These are phyloP conservation scores for Phytophthora hybrid DNA, from an alignment of 352 stramenopile genomes.

Conservation along the genomic window DNA sequence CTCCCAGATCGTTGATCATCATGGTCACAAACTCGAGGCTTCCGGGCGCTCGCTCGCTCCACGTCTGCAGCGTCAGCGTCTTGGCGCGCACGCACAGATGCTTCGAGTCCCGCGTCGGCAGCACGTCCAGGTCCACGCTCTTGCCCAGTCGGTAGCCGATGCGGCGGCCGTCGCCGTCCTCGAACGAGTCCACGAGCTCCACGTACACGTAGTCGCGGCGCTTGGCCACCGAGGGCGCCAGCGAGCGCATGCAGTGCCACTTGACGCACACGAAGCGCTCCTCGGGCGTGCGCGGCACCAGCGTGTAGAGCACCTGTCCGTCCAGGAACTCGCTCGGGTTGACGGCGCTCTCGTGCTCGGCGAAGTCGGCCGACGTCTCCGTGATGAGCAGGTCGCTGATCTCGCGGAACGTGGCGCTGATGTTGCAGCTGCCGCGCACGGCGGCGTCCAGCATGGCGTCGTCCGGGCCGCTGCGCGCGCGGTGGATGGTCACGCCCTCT, in stretches of 20 bases:
- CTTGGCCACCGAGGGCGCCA: constrained; percentile 77
- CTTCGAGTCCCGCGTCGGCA: constrained; percentile 53
- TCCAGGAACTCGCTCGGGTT: constrained; percentile 84
- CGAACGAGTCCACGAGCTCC: constrained; percentile 84
- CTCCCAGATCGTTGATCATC: constrained; percentile 85
- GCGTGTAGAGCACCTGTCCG: constrained; percentile 76
- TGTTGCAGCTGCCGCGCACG: constrained; percentile 76
- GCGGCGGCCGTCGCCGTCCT: constrained; percentile 62
- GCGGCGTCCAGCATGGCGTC: constrained; percentile 71
- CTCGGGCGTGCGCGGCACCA: constrained; percentile 65
- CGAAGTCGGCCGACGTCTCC: constrained; percentile 73
- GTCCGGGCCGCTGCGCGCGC: constrained; percentile 62
- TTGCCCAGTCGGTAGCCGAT: constrained; percentile 82
- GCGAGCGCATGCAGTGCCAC: constrained; percentile 81
- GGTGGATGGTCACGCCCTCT: constrained; percentile 77
- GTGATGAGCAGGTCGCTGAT: constrained; percentile 84
- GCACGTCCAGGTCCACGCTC: constrained; percentile 73
- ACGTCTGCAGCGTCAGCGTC: constrained; percentile 81
- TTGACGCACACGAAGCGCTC: constrained; percentile 86
- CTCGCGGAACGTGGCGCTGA: constrained; percentile 77
- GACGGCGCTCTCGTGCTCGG: constrained; percentile 63
- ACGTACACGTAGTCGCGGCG: constrained; percentile 88
- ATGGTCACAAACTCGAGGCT: constrained; percentile 83
- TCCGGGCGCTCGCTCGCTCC: constrained; percentile 59
- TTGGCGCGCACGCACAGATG: constrained; percentile 75